Evolutionary conservation across 2,329 filamentous ascomycete genomes (phyloP).

Genomic region (Blastomyces percursus): DNA sequence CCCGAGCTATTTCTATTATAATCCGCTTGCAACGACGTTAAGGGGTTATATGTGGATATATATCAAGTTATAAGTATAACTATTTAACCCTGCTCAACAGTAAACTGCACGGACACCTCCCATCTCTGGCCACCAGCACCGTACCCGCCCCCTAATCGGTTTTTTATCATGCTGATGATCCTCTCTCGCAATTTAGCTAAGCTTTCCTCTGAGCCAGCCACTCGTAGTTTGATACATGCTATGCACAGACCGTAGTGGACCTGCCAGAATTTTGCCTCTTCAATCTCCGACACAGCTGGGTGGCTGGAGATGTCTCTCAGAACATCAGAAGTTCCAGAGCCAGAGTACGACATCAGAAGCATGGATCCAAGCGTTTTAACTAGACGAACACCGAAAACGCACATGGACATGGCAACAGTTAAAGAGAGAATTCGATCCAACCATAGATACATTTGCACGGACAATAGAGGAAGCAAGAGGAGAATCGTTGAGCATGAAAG

Average conservation of each 20-base stretch:
- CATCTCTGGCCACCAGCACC: conserved; percentile 69
- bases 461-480: conserved; percentile 69
- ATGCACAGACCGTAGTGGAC: conserved; percentile 95
- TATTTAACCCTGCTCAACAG: conserved; percentile 32
- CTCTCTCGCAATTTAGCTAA: conserved; percentile 63
- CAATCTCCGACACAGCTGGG: conserved; percentile 61
- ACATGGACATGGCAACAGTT: conserved; percentile 78
- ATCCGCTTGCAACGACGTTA: conserved; percentile 3
- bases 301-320: conserved; percentile 76
- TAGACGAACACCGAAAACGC: conserved; percentile 69
- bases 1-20: conserved; percentile 1
- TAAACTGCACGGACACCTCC: conserved; percentile 86
- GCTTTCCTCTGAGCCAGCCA: conserved; percentile 60
- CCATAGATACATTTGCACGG: conserved; percentile 68
- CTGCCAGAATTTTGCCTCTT: conserved; percentile 96
- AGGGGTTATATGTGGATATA: not conserved
- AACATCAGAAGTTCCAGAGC: conserved; percentile 56
- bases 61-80: conserved; percentile 2
- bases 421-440: conserved; percentile 73
- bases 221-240: conserved; percentile 77
- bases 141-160: conserved; percentile 77
- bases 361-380: conserved; percentile 82
- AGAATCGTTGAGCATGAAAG: conserved; percentile 74
- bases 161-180: conserved; percentile 68
- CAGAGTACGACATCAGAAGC: conserved; percentile 82